Percentiles rank a stretch among this genome's conserved stretches.
phyloP scores from a whole-genome alignment of 2,329 filamentous ascomycete genomes.

The Calycina herbarum region DNA sequence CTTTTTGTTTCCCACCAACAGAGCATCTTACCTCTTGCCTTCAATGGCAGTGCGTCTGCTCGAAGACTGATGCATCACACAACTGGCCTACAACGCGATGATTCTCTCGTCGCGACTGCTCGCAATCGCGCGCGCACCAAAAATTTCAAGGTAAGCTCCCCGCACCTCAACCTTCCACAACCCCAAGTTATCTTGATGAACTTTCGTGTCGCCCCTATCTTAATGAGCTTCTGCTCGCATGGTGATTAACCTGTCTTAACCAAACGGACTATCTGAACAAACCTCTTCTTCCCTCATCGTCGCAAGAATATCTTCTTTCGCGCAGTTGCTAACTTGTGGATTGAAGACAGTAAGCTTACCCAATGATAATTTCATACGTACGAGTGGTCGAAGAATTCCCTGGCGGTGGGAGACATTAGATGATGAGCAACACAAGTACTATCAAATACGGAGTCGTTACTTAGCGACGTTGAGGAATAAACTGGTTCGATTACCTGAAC shows the following conservation, averaged over 20 bases:
- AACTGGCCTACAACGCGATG: background rate
- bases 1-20: background rate
- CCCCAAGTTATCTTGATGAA: constrained; percentile 49
- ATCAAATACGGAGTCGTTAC: constrained; percentile 45
- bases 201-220: constrained; percentile 60
- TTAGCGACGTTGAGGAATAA: constrained; percentile 36
- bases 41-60: background rate
- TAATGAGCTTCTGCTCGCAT: constrained; percentile 43
- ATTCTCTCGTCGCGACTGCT: background rate
- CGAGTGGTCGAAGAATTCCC: background rate
- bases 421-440: constrained; percentile 47
- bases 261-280: constrained; percentile 55
- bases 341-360: background rate
- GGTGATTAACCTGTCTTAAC: constrained; percentile 60
- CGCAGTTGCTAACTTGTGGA: constrained; percentile 9
- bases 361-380: background rate
- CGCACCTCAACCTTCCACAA: background rate
- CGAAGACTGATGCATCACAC: background rate
- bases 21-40: background rate
- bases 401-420: constrained; percentile 9
- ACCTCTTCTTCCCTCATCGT: constrained; percentile 11
- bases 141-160: constrained; percentile 9
- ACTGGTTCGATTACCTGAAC: constrained; percentile 42
- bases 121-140: background rate
- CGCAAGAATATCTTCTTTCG: background rate